A percentile compares a stretch with the other conserved stretches of the same genome.
Evolutionary conservation across 2,329 filamentous ascomycete genomes (phyloP).

Genomic region (Ascochyta clinopodiicola): DNA sequence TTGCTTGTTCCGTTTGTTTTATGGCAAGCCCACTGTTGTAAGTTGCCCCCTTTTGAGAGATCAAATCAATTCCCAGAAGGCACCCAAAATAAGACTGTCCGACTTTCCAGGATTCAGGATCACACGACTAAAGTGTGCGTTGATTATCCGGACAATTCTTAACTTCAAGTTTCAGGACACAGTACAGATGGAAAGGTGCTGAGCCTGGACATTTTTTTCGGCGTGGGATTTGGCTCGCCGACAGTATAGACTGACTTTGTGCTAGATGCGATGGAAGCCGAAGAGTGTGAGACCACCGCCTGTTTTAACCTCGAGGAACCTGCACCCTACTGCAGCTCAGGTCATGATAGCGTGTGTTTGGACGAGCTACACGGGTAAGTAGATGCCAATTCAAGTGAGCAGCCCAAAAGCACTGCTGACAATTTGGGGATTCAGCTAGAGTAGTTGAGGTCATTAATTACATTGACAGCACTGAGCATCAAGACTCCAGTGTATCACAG

Average conservation of each 20-base stretch:
- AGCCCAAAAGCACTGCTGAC: not conserved
- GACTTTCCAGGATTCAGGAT: too few relatives aligned
- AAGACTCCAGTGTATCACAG: not conserved
- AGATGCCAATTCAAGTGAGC: not conserved
- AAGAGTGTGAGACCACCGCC: constrained; percentile 29
- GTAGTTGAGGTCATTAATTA: constrained; percentile 28
- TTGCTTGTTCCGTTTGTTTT: constrained; percentile 36
- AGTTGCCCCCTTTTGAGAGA: not conserved
- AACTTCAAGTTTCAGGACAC: too few relatives aligned
- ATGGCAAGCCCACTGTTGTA: constrained; percentile 32
- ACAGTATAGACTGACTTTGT: not conserved
- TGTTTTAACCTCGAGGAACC: constrained; percentile 22
- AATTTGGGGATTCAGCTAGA: not conserved
- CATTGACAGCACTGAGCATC: constrained; percentile 20
- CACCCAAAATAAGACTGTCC: too few relatives aligned
- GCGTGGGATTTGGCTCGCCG: too few relatives aligned
- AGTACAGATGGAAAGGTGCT: too few relatives aligned
- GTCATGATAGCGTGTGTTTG: constrained; percentile 28
- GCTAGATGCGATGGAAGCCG: constrained; percentile 25
- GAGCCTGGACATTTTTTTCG: too few relatives aligned
- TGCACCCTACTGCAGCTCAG: constrained; percentile 26
- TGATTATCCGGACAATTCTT: too few relatives aligned
- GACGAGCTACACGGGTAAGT: constrained; percentile 25
- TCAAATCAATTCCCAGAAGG: too few relatives aligned
- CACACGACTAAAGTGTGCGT: too few relatives aligned